phyloP scores from a whole-genome alignment of 148 eudicot species.

The Arbutus unedo region DNA sequence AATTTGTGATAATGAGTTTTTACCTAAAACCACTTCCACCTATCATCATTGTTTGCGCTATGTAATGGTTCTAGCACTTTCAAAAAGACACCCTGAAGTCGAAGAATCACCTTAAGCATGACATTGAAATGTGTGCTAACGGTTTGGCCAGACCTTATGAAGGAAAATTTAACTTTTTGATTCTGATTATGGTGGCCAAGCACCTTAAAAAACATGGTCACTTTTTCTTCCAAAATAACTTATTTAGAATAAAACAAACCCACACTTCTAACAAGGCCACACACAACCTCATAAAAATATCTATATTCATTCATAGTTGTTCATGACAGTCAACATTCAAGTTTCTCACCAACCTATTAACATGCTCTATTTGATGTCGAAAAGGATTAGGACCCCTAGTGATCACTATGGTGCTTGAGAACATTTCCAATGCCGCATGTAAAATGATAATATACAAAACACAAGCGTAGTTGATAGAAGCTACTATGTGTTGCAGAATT shows the following conservation, averaged over 20 bases:
- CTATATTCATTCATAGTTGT: not conserved
- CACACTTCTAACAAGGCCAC: not conserved
- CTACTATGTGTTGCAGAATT: too few species aligned
- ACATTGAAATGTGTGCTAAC: too few species aligned
- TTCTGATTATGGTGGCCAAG: not conserved
- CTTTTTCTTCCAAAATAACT: not conserved
- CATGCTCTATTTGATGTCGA: too few species aligned
- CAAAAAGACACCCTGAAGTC: not conserved
- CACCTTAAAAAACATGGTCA: not conserved
- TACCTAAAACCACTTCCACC: not conserved
- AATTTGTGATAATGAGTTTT: too few species aligned
- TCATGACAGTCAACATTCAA: not conserved
- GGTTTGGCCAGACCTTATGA: not conserved
- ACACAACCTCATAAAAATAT: not conserved
- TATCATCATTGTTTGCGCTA: not conserved
- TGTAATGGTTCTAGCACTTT: not conserved
- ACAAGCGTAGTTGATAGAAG: too few species aligned
- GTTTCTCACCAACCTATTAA: not conserved
- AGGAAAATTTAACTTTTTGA: too few species aligned
- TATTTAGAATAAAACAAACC: not conserved
- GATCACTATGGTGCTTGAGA: too few species aligned
- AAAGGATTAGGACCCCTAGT: too few species aligned
- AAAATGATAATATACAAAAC: too few species aligned
- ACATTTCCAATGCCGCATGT: too few species aligned
- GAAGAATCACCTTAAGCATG: not conserved